Evolutionary conservation across 2,329 filamentous ascomycete species (phyloP).

Genomic region (Sclerotinia sclerotiorum): DNA sequence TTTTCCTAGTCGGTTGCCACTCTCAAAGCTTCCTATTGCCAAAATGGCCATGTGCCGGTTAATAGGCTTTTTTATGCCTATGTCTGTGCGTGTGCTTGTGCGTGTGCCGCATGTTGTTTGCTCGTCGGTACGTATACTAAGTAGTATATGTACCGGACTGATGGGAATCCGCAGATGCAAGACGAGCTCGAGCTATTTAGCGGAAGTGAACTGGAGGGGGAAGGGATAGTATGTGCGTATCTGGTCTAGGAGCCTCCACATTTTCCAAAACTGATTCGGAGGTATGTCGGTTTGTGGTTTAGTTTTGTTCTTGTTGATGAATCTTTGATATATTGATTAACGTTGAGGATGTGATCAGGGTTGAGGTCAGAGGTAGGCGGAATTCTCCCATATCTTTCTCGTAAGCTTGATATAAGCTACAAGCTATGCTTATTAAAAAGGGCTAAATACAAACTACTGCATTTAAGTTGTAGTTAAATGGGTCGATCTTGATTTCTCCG

Average conservation of each 20-base stretch:
- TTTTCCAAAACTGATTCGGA: not conserved
- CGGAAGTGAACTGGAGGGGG: too few species aligned
- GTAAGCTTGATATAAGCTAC: not conserved
- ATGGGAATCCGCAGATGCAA: not conserved
- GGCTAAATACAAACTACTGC: not conserved
- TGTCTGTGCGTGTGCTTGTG: not conserved
- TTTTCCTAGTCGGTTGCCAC: not conserved
- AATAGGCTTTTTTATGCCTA: not conserved
- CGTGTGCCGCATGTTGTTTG: not conserved
- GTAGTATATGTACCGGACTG: not conserved
- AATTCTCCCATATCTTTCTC: not conserved
- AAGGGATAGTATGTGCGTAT: not conserved
- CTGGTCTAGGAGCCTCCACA: not conserved
- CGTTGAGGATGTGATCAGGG: not conserved
- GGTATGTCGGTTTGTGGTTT: not conserved
- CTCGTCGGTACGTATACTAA: too few species aligned
- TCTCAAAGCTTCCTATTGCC: not conserved
- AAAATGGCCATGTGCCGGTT: constrained; percentile 10
- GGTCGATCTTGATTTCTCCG: not conserved
- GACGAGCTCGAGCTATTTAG: not conserved
- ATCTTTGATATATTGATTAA: not conserved
- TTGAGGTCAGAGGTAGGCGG: not conserved
- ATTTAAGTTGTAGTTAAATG: not conserved
- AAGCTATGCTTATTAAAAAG: too few species aligned
- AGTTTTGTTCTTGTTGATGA: not conserved